A percentile compares a stretch with the other conserved stretches of the same genome.
phyloP scores from a whole-genome alignment of 192 early-diverging fungal genomes.

The Linderina pennispora region DNA sequence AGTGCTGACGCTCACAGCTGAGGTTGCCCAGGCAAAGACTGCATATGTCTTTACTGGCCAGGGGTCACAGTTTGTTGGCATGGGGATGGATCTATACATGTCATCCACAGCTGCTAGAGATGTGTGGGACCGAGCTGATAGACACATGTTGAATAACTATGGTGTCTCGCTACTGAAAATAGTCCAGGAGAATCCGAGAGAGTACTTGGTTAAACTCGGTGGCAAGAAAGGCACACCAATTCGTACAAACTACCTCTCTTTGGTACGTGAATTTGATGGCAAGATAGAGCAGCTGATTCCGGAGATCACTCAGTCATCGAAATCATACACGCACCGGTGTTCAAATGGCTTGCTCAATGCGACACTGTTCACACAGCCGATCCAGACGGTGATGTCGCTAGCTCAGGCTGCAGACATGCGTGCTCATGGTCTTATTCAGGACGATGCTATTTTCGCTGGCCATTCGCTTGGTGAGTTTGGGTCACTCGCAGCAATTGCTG shows the following conservation, averaged over 20 bases:
- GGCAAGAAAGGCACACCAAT: constrained; percentile 76
- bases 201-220: constrained; percentile 65
- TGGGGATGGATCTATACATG: constrained; percentile 93
- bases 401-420: constrained; percentile 86
- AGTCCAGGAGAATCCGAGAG: constrained; percentile 76
- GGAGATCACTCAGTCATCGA: constrained; percentile 61
- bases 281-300: constrained; percentile 76
- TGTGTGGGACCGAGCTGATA: constrained; percentile 89
- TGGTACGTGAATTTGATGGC: too few species aligned
- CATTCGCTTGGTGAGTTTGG: constrained; percentile 90
- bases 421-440: constrained; percentile 69
- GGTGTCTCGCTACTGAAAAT: constrained; percentile 86
- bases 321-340: constrained; percentile 76
- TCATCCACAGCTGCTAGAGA: constrained; percentile 69
- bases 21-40: constrained; percentile 85
- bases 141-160: constrained; percentile 73
- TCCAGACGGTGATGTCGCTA: constrained; percentile 72
- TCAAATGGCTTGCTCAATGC: constrained; percentile 75
- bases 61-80: constrained; percentile 88
- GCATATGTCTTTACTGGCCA: constrained; percentile 95
- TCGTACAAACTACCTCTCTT: too few species aligned
- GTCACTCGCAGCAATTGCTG: constrained; percentile 72
- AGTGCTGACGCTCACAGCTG: constrained; percentile 75
- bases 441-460: constrained; percentile 76
- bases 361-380: constrained; percentile 89